Evolutionary conservation across 768 basidiomycete genomes (phyloP), one percentile per base, ranked within the genome.

Genomic region (Tulasnella sp.): DNA sequence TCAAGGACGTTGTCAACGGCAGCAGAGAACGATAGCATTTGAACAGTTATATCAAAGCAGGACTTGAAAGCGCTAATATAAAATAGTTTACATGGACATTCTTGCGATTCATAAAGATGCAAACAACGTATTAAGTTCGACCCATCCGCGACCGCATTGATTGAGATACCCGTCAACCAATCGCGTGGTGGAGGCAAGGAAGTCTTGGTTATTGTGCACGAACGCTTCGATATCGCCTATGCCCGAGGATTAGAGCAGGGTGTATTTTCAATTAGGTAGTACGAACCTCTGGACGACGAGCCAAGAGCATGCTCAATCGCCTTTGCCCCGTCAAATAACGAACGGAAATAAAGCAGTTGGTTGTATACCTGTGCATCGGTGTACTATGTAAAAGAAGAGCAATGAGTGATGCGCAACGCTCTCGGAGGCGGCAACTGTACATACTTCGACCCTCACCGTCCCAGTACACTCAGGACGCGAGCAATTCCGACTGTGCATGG

Each of bases 401-500:
- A n/a, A 74, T 57, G 77, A 26, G 29, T 39, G 7, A 69, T 39
- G 7, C 11, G 44, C 9, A 39, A 35, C 44, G n/a, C 18, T 2
- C 11, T n/a, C 26, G 29, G 7, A 23, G 10, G 9, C 11, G 72
- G 70, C 20, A 18, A 42, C 48, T 46, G 73, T 9, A 85, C 89
- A 44, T 80, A 94, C 95, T 88, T 94, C 93, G 79, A 93, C 91
- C 20, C 88, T 81, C 77, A 96, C 92, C 23, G 84, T 86, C 2
- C 93, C 93, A 79, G 84, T 86, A 83, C 95, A 97, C 13, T 88
- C 90, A 7, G 83, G 85, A 70, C 89, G 88, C 76, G 95, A 83
- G 83, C 98, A 99, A 73, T 91, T 86, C 42, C 91, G 88, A 7
- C 95, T 96, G 83, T 95, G 96, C 0, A 98, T 94, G 46, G 93